Evolutionary conservation across 208 protist species (phyloP).

Genomic region (Wallacemonas sp.): DNA sequence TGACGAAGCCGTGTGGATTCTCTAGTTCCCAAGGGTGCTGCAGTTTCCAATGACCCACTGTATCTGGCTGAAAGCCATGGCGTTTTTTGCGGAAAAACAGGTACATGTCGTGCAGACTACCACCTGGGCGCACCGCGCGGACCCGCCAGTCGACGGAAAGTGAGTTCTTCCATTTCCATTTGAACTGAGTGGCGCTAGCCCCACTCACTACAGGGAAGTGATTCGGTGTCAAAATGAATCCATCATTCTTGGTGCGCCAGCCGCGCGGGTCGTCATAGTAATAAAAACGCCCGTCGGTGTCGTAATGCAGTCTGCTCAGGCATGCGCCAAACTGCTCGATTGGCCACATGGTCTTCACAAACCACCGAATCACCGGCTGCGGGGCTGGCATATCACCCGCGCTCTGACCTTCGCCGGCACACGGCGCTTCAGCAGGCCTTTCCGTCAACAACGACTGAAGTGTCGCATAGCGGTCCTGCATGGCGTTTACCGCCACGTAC

Average conservation of each 20-base stretch:
- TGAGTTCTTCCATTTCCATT: slow-evolving; percentile 83
- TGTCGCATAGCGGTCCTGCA: too few relatives aligned
- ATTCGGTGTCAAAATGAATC: slow-evolving; percentile 82
- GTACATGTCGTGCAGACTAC: slow-evolving; percentile 42
- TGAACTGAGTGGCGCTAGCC: slow-evolving; percentile 60
- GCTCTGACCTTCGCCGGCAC: too few relatives aligned
- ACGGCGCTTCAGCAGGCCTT: neutral
- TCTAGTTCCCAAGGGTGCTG: slow-evolving; percentile 41
- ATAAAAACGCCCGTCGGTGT: slow-evolving; percentile 24
- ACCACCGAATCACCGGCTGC: slow-evolving; percentile 38
- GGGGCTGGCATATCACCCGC: too few relatives aligned
- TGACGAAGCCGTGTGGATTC: slow-evolving; percentile 47
- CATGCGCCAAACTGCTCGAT: slow-evolving; percentile 37
- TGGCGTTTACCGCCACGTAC: too few relatives aligned
- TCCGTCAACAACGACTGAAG: slow-evolving; percentile 6
- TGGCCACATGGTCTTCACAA: slow-evolving; percentile 70
- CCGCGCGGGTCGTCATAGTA: slow-evolving; percentile 50
- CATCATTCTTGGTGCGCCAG: slow-evolving; percentile 59
- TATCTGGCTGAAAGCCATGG: slow-evolving; percentile 60
- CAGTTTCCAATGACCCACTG: slow-evolving; percentile 52
- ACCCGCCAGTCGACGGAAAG: slow-evolving; percentile 82
- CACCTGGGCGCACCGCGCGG: slow-evolving; percentile 24
- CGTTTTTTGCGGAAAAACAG: slow-evolving; percentile 74
- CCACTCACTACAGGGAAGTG: slow-evolving; percentile 59
- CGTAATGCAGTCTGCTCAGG: slow-evolving; percentile 26